Percentiles rank a stretch among this genome's conserved stretches.
phyloP scores from a whole-genome alignment of 257 asterid species.

The Rehmannia glutinosa region DNA sequence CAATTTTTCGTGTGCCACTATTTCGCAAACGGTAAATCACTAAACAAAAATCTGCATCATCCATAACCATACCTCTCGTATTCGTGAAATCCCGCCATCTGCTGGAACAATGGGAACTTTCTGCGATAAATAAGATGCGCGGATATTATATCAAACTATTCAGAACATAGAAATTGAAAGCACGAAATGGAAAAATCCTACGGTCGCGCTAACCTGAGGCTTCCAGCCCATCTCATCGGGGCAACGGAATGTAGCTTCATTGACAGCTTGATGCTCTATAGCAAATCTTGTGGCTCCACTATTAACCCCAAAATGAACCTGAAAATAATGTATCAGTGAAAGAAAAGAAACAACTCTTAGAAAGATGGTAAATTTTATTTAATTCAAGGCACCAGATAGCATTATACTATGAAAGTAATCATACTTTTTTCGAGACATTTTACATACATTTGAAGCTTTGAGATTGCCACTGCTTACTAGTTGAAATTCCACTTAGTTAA shows the following conservation, averaged over 20 bases:
- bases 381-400: no score
- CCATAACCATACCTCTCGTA: constrained; percentile 40
- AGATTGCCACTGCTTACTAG: not conserved
- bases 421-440: not conserved
- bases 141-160: not conserved
- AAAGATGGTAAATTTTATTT: not conserved
- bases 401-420: not conserved
- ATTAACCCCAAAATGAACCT: constrained; percentile 97
- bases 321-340: not conserved
- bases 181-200: no score
- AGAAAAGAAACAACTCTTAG: not conserved
- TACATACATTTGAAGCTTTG: not conserved
- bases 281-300: constrained; percentile 97
- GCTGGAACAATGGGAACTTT: constrained; percentile 41
- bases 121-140: constrained; percentile 34
- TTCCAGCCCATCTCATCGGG: constrained; percentile 99
- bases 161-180: not conserved
- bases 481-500: not conserved
- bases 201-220: constrained; percentile 96
- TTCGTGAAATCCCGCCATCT: constrained; percentile 36
- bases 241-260: constrained; percentile 98
- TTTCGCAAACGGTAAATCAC: not conserved
- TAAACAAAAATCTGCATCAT: not conserved
- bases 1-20: not conserved
- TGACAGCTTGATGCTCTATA: constrained; percentile 81